phyloP scores from a whole-genome alignment of 257 asterid genomes.

The Solanum bulbocastanum region DNA sequence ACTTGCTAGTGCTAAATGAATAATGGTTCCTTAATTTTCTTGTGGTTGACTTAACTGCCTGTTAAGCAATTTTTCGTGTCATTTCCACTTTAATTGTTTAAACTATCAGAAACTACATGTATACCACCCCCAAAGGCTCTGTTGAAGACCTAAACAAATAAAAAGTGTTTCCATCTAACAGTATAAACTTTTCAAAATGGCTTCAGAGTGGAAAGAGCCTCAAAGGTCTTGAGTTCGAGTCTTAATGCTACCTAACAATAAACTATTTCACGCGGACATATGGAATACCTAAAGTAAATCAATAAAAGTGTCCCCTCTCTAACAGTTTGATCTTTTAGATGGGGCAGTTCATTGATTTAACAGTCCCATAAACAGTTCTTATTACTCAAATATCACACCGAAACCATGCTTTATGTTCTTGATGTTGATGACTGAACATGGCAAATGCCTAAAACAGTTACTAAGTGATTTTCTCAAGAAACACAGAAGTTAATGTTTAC shows the following conservation, averaged over 20 bases:
- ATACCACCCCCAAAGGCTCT: background rate
- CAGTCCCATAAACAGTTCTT: background rate
- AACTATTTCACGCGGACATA: background rate
- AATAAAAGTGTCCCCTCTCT: background rate
- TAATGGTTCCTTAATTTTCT: background rate
- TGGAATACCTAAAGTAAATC: background rate
- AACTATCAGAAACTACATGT: background rate
- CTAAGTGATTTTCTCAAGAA: background rate
- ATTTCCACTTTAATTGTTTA: background rate
- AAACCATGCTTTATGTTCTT: background rate
- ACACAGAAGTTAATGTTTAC: background rate
- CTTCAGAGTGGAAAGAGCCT: background rate
- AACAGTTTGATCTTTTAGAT: background rate
- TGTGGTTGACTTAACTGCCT: background rate
- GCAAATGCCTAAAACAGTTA: background rate
- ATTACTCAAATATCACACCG: background rate
- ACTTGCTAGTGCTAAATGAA: background rate
- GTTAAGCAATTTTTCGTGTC: background rate
- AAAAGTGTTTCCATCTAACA: background rate
- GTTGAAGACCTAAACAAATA: background rate
- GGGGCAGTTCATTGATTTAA: background rate
- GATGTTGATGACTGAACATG: background rate
- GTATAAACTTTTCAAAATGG: background rate
- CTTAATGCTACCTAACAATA: background rate
- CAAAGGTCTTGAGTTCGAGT: background rate